These are phyloP conservation scores for Geranomyces variabilis DNA, from an alignment of 192 early-diverging fungal species.

Conservation along the genomic window DNA sequence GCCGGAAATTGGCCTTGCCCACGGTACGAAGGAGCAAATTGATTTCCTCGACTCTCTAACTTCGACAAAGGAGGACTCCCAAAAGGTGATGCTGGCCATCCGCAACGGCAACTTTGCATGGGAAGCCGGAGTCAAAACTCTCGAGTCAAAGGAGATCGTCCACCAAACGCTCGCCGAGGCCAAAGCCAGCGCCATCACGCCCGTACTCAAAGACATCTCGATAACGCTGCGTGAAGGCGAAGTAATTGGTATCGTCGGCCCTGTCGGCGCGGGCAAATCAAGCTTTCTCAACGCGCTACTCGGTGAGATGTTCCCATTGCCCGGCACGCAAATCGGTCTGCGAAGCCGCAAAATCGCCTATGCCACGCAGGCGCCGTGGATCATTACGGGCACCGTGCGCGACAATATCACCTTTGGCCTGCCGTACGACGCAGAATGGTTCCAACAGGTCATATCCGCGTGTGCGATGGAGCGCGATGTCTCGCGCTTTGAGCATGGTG, in stretches of 20 bases:
- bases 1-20: conserved; percentile 36
- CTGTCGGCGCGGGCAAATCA: conserved; percentile 54
- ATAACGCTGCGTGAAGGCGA: conserved; percentile 39
- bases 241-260: conserved; percentile 46
- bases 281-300: conserved; percentile 49
- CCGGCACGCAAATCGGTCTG: conserved; percentile 24
- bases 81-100: conserved; percentile 30
- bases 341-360: conserved; percentile 41
- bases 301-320: conserved; percentile 41
- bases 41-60: conserved; percentile 10
- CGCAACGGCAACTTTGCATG: conserved; percentile 43
- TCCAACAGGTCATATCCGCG: conserved; percentile 42
- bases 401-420: conserved; percentile 56
- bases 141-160: conserved; percentile 19
- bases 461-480: conserved; percentile 52
- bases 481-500: conserved; percentile 31
- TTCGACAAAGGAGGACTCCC: background rate
- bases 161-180: conserved; percentile 17
- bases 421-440: conserved; percentile 36
- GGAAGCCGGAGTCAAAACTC: conserved; percentile 11
- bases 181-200: background rate
- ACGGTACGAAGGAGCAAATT: conserved; percentile 7
- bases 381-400: conserved; percentile 42
- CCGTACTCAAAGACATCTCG: conserved; percentile 40
- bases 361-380: conserved; percentile 49